A percentile compares a stretch with the other conserved stretches of the same genome.
These are phyloP conservation scores for Rossbeevera mucosa DNA, from an alignment of 768 basidiomycete genomes.

Conservation along the genomic window DNA sequence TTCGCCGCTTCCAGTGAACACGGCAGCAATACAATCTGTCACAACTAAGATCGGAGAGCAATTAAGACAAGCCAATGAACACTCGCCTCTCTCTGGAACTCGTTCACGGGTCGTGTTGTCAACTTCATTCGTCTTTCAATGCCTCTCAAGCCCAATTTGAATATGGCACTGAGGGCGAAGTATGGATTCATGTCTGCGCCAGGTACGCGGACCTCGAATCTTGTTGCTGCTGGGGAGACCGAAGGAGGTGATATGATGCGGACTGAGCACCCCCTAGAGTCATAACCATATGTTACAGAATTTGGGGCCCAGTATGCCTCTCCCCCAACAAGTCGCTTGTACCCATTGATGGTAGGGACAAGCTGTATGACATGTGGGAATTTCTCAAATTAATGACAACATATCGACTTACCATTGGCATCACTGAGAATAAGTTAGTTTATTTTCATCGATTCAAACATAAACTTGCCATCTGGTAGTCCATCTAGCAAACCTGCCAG, in stretches of 20 bases:
- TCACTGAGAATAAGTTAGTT: conserved; percentile 43
- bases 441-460: neutral
- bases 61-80: conserved; percentile 24
- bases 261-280: conserved; percentile 88
- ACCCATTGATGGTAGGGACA: conserved; percentile 91
- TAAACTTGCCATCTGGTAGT: conserved; percentile 70
- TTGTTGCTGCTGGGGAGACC: conserved; percentile 72
- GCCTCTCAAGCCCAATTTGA: conserved; percentile 81
- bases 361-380: conserved; percentile 39
- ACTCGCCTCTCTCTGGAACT: conserved; percentile 45
- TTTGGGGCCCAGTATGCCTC: conserved; percentile 95
- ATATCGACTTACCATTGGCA: conserved; percentile 65
- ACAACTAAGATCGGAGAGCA: neutral
- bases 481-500: conserved; percentile 91
- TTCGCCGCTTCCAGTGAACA: conserved; percentile 78
- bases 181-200: conserved; percentile 98
- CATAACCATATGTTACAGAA: conserved; percentile 91
- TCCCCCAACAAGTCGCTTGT: conserved; percentile 92
- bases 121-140: conserved; percentile 73
- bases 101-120: conserved; percentile 63
- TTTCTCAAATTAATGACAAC: neutral
- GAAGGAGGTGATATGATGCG: conserved; percentile 91
- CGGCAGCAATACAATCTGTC: conserved; percentile 69
- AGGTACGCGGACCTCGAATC: conserved; percentile 91
- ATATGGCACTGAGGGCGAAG: conserved; percentile 83